These are phyloP conservation scores for Ichthyophthirius multifiliis DNA, from an alignment of 169 alveolate species.

Conservation along the genomic window DNA sequence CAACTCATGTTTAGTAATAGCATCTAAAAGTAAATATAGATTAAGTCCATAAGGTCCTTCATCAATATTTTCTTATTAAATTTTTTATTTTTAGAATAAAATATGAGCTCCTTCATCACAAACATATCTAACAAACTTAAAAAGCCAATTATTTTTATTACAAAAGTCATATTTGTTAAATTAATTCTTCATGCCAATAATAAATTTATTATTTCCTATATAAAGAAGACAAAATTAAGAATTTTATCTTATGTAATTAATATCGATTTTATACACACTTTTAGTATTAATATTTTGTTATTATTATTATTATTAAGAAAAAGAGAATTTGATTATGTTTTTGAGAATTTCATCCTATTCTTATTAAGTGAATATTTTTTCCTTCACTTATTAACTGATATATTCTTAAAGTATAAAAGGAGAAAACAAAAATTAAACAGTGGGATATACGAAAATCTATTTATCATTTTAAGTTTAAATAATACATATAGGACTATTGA, in stretches of 20 bases:
- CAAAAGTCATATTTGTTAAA: background rate
- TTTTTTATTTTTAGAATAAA: background rate
- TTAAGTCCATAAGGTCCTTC: background rate
- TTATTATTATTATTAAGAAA: background rate
- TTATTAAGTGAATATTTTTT: background rate
- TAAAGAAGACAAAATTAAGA: background rate
- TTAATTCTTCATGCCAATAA: background rate
- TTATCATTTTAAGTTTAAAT: background rate
- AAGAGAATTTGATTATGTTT: background rate
- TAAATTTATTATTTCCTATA: background rate
- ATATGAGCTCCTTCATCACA: background rate
- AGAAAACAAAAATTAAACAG: background rate
- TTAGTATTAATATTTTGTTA: background rate
- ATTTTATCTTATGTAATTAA: background rate
- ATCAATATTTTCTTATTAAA: background rate
- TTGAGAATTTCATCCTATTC: background rate
- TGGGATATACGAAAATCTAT: background rate
- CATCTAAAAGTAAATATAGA: background rate
- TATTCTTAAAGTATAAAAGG: background rate
- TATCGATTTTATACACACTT: no score
- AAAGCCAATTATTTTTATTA: background rate
- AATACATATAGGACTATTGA: background rate
- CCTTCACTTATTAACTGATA: background rate
- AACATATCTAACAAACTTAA: background rate
- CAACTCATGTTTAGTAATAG: background rate